These are phyloP conservation scores for Coleophoma eucalyptorum DNA, from an alignment of 2,329 filamentous ascomycete species.

Conservation along the genomic window DNA sequence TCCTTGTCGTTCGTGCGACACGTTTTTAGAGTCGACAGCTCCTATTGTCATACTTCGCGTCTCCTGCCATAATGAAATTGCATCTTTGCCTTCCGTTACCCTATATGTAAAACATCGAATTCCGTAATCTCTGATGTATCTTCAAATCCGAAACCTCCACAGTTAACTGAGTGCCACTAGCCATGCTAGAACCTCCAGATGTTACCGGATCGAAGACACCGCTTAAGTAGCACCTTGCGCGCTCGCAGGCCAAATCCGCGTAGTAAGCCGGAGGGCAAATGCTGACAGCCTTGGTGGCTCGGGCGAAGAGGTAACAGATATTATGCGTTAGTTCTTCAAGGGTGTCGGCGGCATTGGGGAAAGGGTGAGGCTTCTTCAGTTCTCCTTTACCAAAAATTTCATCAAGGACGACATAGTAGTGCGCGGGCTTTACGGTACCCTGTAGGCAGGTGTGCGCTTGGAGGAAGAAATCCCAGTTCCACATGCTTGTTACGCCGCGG, in stretches of 20 bases:
- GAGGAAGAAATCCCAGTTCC: slow-evolving; percentile 79
- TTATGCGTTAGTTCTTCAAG: slow-evolving; percentile 71
- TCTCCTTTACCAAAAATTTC: slow-evolving; percentile 53
- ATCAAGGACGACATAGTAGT: slow-evolving; percentile 70
- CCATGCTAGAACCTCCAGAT: slow-evolving; percentile 1
- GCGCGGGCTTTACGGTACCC: slow-evolving; percentile 77
- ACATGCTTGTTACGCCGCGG: slow-evolving; percentile 69
- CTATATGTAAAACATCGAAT: slow-evolving; percentile 31
- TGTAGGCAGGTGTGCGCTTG: slow-evolving; percentile 77
- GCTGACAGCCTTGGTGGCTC: slow-evolving; percentile 80
- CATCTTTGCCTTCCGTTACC: neutral
- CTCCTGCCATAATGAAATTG: too few species aligned
- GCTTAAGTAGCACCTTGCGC: slow-evolving; percentile 68
- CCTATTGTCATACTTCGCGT: too few species aligned
- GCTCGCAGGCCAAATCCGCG: slow-evolving; percentile 76
- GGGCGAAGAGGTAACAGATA: slow-evolving; percentile 75
- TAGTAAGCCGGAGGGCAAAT: slow-evolving; percentile 87
- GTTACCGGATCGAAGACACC: slow-evolving; percentile 46
- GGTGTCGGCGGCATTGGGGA: slow-evolving; percentile 50
- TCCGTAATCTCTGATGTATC: slow-evolving; percentile 21
- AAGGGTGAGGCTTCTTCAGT: slow-evolving; percentile 7
- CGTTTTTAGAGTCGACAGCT: too few species aligned
- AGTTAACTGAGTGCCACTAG: too few species aligned
- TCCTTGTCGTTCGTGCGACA: too few species aligned
- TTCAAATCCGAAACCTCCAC: slow-evolving; percentile 6